Evolutionary conservation across 2,329 filamentous ascomycete species (phyloP).

Genomic region (Fusarium pseudocircinatum): DNA sequence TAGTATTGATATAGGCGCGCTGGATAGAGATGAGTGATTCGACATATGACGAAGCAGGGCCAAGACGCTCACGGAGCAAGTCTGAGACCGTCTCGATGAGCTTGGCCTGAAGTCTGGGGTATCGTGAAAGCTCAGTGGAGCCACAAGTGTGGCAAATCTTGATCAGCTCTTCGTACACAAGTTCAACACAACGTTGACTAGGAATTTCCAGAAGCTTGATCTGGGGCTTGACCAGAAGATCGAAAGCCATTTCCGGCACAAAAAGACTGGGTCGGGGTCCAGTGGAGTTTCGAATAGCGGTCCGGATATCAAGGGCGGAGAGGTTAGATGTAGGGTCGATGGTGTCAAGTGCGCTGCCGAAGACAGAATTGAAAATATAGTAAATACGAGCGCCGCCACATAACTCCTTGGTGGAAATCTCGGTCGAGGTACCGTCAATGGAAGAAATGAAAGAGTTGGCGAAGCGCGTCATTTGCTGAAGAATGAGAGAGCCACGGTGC

Average conservation of each 20-base stretch:
- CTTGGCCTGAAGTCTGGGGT: conserved; percentile 92
- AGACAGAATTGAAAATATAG: conserved; percentile 99
- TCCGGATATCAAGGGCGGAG: conserved; percentile 92
- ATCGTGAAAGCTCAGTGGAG: conserved; percentile 90
- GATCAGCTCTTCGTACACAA: conserved; percentile 98
- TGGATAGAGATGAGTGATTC: conserved; percentile 98
- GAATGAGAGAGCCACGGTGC: conserved; percentile 90
- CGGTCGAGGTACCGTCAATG: conserved; percentile 97
- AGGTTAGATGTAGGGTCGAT: conserved; percentile 97
- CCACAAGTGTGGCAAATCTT: conserved; percentile 99
- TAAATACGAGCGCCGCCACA: conserved; percentile 96
- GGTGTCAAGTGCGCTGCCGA: conserved; percentile 93
- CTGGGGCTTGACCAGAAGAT: conserved; percentile 96
- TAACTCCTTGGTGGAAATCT: conserved; percentile 98
- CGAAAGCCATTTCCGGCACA: conserved; percentile 96
- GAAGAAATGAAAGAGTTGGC: conserved; percentile 98
- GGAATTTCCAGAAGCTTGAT: conserved; percentile 97
- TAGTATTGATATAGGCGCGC: conserved; percentile 98
- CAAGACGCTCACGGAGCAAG: conserved; percentile 88
- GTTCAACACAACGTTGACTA: conserved; percentile 94
- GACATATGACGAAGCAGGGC: conserved; percentile 89
- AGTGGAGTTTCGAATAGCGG: conserved; percentile 97
- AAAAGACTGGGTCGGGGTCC: conserved; percentile 95
- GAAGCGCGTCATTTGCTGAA: conserved; percentile 98
- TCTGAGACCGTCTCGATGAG: conserved; percentile 98